Conservation (phyloP, 768 basidiomycete species). For the Lentinula raphanica region DNA sequence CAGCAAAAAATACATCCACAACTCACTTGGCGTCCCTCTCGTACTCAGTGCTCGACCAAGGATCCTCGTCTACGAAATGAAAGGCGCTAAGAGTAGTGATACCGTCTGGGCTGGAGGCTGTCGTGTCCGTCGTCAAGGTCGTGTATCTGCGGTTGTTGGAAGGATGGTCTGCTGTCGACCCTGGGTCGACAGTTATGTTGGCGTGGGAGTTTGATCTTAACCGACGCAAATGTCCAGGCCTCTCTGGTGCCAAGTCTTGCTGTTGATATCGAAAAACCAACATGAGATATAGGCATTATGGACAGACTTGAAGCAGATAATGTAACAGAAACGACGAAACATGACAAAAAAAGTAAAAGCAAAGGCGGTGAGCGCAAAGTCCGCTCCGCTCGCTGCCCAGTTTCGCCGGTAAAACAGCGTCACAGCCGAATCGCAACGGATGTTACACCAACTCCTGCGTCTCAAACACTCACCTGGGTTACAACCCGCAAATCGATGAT, state of each 20-base stretch:
- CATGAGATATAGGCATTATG: background rate
- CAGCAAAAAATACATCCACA: background rate
- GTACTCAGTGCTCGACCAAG: slow-evolving; percentile 26
- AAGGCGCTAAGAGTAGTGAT: background rate
- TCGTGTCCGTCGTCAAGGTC: slow-evolving; percentile 6
- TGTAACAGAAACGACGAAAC: background rate
- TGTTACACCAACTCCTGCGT: background rate
- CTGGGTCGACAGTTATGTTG: background rate
- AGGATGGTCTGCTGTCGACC: slow-evolving; percentile 1
- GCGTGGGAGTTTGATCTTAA: background rate
- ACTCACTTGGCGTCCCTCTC: background rate
- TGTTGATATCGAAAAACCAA: background rate
- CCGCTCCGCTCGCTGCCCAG: background rate
- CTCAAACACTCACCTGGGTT: background rate
- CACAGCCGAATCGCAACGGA: too few relatives aligned
- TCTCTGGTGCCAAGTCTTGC: too few relatives aligned
- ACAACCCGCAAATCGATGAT: background rate
- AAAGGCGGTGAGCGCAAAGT: background rate
- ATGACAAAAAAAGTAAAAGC: background rate
- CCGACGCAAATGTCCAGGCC: background rate
- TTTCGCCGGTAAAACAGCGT: background rate
- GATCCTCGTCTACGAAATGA: slow-evolving; percentile 22
- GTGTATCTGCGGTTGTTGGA: background rate
- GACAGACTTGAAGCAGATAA: too few relatives aligned
- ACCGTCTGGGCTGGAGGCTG: background rate